Evolutionary conservation across 2,329 filamentous ascomycete genomes (phyloP).

Genomic region (Fusarium ramigenum): DNA sequence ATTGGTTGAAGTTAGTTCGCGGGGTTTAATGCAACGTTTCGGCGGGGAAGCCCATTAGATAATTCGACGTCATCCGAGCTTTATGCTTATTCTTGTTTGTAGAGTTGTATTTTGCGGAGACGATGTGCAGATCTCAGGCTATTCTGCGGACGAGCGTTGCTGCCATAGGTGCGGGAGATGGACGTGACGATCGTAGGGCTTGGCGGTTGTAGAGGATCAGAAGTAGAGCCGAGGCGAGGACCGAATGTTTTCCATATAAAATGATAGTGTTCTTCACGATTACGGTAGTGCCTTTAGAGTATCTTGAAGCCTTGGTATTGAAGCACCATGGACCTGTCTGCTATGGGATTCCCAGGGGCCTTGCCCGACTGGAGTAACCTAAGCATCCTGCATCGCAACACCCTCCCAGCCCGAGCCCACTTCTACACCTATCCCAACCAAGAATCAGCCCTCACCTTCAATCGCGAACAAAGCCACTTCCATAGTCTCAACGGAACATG

Average conservation of each 20-base stretch:
- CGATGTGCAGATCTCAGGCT: conserved; percentile 5
- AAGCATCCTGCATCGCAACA: conserved; percentile 7
- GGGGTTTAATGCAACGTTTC: not conserved
- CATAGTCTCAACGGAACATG: conserved; percentile 17
- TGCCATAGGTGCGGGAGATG: conserved; percentile 23
- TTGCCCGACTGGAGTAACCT: conserved; percentile 18
- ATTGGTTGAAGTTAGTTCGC: conserved; percentile 13
- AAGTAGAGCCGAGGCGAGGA: not conserved
- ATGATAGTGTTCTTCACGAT: too few relatives aligned
- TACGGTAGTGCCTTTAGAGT: too few relatives aligned
- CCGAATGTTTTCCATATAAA: too few relatives aligned
- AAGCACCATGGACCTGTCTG: not conserved
- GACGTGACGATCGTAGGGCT: conserved; percentile 5
- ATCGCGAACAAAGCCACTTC: not conserved
- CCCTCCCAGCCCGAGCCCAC: conserved; percentile 15
- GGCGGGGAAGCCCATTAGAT: not conserved
- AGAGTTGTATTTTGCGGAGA: not conserved
- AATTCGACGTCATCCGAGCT: not conserved
- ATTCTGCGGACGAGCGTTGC: not conserved
- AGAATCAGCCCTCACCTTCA: not conserved
- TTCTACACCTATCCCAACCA: conserved; percentile 20
- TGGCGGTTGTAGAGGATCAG: not conserved
- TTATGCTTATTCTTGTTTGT: not conserved
- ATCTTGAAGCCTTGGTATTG: too few relatives aligned
- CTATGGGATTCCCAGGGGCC: conserved; percentile 1